Evolutionary conservation across 306 rosid species (phyloP).

Genomic region (Trifolium pratense): DNA sequence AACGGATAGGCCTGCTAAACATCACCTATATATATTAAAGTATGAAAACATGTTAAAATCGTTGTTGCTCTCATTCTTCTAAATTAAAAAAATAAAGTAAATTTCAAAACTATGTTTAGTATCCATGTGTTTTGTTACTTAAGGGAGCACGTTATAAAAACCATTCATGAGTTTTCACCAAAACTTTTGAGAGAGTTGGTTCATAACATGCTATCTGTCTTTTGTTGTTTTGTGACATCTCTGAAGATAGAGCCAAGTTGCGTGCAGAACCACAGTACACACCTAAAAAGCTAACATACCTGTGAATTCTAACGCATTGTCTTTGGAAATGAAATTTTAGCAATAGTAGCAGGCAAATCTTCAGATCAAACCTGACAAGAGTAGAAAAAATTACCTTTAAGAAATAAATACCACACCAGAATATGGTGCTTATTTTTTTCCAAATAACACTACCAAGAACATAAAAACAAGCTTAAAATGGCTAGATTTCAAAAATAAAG

Average conservation of each 20-base stretch:
- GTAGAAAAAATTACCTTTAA: slow-evolving; percentile 25
- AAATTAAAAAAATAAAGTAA: slow-evolving; percentile 1
- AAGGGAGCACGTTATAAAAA: not conserved
- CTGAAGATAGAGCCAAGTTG: slow-evolving; percentile 4
- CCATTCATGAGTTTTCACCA: slow-evolving; percentile 1
- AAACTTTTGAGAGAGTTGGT: not conserved
- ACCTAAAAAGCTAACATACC: slow-evolving; percentile 51
- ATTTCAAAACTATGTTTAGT: slow-evolving; percentile 2
- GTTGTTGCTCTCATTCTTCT: slow-evolving; percentile 23
- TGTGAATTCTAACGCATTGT: slow-evolving; percentile 97
- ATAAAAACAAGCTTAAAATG: slow-evolving; percentile 17
- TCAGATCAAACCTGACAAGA: slow-evolving; percentile 74
- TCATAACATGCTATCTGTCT: slow-evolving; percentile 1
- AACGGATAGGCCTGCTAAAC: slow-evolving; percentile 93
- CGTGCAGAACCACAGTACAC: not conserved
- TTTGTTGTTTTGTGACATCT: slow-evolving; percentile 16
- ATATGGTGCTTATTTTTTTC: not conserved
- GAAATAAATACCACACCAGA: slow-evolving; percentile 19
- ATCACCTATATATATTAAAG: slow-evolving; percentile 64
- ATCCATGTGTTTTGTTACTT: slow-evolving; percentile 11
- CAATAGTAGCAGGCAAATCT: slow-evolving; percentile 73
- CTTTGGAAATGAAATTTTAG: slow-evolving; percentile 86
- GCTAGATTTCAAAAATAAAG: slow-evolving; percentile 24
- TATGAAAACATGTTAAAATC: slow-evolving; percentile 31
- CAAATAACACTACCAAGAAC: not conserved